Conservation (phyloP, 345 rosid genomes). For the Salix brachista region DNA sequence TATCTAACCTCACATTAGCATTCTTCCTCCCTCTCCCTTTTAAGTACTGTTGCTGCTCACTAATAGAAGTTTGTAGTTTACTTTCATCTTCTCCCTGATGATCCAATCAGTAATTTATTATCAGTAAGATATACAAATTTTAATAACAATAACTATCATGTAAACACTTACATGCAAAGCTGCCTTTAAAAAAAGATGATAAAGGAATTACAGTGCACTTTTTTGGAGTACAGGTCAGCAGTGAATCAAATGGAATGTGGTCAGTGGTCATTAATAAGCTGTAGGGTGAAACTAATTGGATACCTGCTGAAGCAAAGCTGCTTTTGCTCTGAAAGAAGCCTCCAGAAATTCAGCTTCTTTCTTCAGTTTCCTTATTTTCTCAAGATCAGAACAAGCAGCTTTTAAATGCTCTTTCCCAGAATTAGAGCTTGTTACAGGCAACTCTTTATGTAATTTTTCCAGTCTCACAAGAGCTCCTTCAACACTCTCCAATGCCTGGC, state of each 20-base stretch:
- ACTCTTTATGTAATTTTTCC: conserved; percentile 74
- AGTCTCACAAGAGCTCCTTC: conserved; percentile 81
- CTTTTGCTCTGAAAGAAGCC: conserved; percentile 94
- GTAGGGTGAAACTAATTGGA: conserved; percentile 6
- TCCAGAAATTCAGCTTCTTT: conserved; percentile 98
- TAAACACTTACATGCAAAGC: not conserved
- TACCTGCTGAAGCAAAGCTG: conserved; percentile 81
- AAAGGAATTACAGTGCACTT: not conserved
- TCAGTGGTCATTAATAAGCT: not conserved
- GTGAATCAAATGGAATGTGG: not conserved
- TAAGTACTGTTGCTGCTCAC: conserved; percentile 38
- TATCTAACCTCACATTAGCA: conserved; percentile 29
- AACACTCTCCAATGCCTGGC: conserved; percentile 86
- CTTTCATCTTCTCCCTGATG: conserved; percentile 61
- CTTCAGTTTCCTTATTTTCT: conserved; percentile 91
- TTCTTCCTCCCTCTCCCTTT: conserved; percentile 40
- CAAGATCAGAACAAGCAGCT: conserved; percentile 97
- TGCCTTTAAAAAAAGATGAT: not conserved
- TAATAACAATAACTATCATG: not conserved
- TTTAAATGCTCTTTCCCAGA: conserved; percentile 82
- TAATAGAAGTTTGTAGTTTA: conserved; percentile 38
- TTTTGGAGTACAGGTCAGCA: not conserved
- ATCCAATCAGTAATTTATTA: conserved; percentile 12
- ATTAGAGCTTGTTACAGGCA: conserved; percentile 66
- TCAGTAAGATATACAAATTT: conserved; percentile 7